phyloP scores from a whole-genome alignment of 352 stramenopile species.

The Phytophthora nicotianae region DNA sequence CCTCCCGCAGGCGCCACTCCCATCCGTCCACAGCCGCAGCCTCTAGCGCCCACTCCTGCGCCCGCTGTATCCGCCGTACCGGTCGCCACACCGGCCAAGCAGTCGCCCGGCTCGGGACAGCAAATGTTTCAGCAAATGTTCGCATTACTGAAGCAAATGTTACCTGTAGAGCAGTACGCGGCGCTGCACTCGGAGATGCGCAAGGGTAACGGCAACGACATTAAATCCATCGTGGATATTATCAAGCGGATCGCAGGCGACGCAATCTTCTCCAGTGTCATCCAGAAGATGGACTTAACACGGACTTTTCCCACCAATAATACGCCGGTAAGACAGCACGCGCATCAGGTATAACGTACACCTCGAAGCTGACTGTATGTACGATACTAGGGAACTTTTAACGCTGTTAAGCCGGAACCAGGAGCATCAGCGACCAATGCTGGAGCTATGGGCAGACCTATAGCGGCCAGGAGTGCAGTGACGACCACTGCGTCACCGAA shows the following conservation, averaged over 20 bases:
- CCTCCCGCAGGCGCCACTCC: slow-evolving; percentile 14
- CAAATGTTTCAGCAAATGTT: slow-evolving; percentile 92
- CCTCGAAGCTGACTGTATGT: slow-evolving; percentile 7
- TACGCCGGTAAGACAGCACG: slow-evolving; percentile 15
- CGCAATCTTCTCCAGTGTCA: slow-evolving; percentile 79
- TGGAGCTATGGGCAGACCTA: slow-evolving; percentile 24
- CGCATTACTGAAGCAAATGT: slow-evolving; percentile 81
- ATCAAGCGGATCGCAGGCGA: slow-evolving; percentile 87
- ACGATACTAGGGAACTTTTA: slow-evolving; percentile 25
- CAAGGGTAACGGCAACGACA: slow-evolving; percentile 85
- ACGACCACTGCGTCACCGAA: slow-evolving; percentile 23
- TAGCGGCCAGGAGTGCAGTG: slow-evolving; percentile 28
- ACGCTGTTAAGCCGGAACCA: slow-evolving; percentile 44
- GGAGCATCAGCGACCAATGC: slow-evolving; percentile 30
- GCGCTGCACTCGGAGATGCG: slow-evolving; percentile 82
- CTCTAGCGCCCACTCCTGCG: slow-evolving; percentile 7
- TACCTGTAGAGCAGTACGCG: slow-evolving; percentile 83
- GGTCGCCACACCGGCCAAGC: slow-evolving; percentile 34
- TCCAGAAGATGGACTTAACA: slow-evolving; percentile 85
- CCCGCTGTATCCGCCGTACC: slow-evolving; percentile 3
- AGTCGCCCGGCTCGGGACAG: slow-evolving; percentile 64
- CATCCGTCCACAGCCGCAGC: slow-evolving; percentile 27
- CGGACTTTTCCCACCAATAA: slow-evolving; percentile 56
- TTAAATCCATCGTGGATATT: slow-evolving; percentile 89
- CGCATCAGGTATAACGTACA: slow-evolving; percentile 2